Evolutionary conservation across 2,329 filamentous ascomycete species (phyloP), one percentile per base, ranked within the genome.

Genomic region (Bimuria novae-zelandiae): DNA sequence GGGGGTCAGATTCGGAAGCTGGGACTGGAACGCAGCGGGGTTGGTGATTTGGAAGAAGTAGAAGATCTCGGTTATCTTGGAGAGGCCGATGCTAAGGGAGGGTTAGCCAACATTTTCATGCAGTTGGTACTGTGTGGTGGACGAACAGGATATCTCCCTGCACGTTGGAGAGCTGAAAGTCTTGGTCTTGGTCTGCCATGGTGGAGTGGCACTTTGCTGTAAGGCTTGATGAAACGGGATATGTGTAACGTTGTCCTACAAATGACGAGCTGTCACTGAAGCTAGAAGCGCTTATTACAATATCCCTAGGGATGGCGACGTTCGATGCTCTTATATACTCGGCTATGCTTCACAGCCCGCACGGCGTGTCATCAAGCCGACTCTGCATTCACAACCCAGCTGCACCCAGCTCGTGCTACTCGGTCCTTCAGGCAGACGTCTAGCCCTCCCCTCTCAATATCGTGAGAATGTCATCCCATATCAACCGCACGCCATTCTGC

Each of bases 1-100:
- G 12, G 53, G 53, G 21, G 52, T 21, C 16, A 56, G 44, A 23
- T 42, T 52, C 2, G 27, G 21, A 5, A 56, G 33, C 10, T 46
- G 36, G 11, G 53, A 33, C 8, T 41, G 45, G 40, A 56, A 56
- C 5, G 39, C 37, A 17, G 32, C 27, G 17, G 29, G 33, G 12
- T 46, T 23, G 33, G 27, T 17, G 12, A 52, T 42, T 7, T 40
- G 17, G 36, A 46, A 52, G 49, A 52, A 52, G 33, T 40, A 52
- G 42, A 52, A 52, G 16, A 47, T 17, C 16, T 52, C 23, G 6
- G 42, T 52, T 14, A 41, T 35, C 43, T 52, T 52, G 7, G 49
- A 35, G 35, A 52, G 49, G 2, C 49, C 49, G 22, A 52, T 25
- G 17, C 45, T 48, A 21, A 17, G 14, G 21, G 14, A 2, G 8